Evolutionary conservation across 1,284 basidiomycete species (phyloP).

Genomic region (Cutaneotrichosporon dermatis): DNA sequence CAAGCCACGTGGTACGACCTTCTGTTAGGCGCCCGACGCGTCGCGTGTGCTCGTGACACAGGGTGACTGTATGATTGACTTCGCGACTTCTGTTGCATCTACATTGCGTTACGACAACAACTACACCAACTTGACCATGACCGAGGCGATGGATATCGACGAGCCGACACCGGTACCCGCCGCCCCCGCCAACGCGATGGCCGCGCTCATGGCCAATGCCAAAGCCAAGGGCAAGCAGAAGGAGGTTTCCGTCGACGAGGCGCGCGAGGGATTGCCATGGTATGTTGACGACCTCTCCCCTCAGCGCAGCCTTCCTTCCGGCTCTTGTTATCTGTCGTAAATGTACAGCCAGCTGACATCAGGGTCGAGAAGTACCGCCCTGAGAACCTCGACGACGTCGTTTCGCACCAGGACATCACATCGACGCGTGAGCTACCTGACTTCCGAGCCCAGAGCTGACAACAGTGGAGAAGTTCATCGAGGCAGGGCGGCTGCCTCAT

Average conservation of each 20-base stretch:
- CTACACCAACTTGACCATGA: slow-evolving; percentile 7
- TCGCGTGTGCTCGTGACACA: not conserved
- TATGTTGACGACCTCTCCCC: slow-evolving; percentile 8
- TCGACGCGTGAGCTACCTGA: slow-evolving; percentile 65
- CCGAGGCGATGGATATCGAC: slow-evolving; percentile 32
- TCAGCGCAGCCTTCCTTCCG: no score
- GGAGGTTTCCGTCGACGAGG: slow-evolving; percentile 26
- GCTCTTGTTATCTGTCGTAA: not conserved
- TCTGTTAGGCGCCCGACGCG: slow-evolving; percentile 6
- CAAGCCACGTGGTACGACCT: no score
- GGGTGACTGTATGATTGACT: no score
- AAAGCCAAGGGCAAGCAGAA: slow-evolving; percentile 45
- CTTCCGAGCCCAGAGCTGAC: not conserved
- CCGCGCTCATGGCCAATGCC: slow-evolving; percentile 39
- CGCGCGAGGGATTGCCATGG: slow-evolving; percentile 48
- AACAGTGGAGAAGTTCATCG: slow-evolving; percentile 91
- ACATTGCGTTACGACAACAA: no score
- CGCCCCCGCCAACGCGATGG: slow-evolving; percentile 37
- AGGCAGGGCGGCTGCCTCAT: slow-evolving; percentile 90
- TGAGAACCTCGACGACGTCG: slow-evolving; percentile 80
- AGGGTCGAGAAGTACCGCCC: slow-evolving; percentile 98
- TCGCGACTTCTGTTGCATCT: no score
- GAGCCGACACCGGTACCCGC: slow-evolving; percentile 12
- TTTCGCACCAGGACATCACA: slow-evolving; percentile 90
- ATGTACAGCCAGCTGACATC: not conserved